Evolutionary conservation across 2,329 filamentous ascomycete genomes (phyloP).

Genomic region (Ophiobolus disseminans): DNA sequence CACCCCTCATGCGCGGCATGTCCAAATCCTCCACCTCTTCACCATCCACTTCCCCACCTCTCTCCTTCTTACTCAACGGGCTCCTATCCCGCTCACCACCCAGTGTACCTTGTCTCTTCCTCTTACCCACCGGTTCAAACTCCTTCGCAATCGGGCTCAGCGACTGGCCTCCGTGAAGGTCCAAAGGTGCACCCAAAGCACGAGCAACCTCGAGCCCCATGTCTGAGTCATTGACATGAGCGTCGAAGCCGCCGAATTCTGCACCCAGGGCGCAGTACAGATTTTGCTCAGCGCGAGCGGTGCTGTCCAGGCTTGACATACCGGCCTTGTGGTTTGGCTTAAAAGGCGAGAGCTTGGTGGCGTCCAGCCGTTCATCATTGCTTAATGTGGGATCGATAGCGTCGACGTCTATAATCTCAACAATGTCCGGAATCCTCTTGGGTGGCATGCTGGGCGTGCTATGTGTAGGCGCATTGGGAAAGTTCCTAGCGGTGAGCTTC

Average conservation of each 20-base stretch:
- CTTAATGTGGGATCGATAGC: slow-evolving; percentile 21
- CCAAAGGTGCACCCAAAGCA: slow-evolving; percentile 4
- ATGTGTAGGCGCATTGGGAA: not conserved
- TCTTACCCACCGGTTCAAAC: slow-evolving; percentile 30
- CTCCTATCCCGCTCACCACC: slow-evolving; percentile 26
- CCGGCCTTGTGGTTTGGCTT: slow-evolving; percentile 31
- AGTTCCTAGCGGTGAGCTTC: too few relatives aligned
- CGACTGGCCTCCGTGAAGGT: slow-evolving; percentile 5
- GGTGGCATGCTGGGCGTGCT: not conserved
- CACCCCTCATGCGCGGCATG: slow-evolving; percentile 16
- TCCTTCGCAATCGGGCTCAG: slow-evolving; percentile 12
- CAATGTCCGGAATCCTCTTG: not conserved
- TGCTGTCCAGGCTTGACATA: slow-evolving; percentile 40
- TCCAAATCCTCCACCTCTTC: slow-evolving; percentile 5
- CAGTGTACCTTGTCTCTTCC: slow-evolving; percentile 37
- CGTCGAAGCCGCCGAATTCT: slow-evolving; percentile 34
- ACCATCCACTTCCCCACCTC: slow-evolving; percentile 5
- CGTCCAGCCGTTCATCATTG: slow-evolving; percentile 4
- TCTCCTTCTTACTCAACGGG: slow-evolving; percentile 36
- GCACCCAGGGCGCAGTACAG: slow-evolving; percentile 43
- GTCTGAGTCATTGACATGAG: slow-evolving; percentile 11
- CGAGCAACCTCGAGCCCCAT: slow-evolving; percentile 25
- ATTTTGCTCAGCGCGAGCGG: slow-evolving; percentile 33
- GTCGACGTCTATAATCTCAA: slow-evolving; percentile 34
- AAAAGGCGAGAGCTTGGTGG: slow-evolving; percentile 18